Evolutionary conservation across 2,329 filamentous ascomycete genomes (phyloP).

Genomic region (Bipolaris bicolor): DNA sequence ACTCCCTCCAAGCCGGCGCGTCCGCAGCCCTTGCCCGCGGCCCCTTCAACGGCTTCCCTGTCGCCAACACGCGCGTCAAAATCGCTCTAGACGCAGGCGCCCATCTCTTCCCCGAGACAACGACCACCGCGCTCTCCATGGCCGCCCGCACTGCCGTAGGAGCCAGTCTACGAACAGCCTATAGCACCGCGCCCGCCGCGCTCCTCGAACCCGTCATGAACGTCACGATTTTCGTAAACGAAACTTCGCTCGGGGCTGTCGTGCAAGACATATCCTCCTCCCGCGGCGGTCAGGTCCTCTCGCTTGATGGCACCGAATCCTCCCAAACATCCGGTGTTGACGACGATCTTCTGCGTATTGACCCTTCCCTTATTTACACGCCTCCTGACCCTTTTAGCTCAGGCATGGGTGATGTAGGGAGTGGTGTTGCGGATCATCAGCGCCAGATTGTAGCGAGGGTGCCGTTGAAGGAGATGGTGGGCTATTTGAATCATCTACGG

Average conservation of each 20-base stretch:
- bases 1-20: constrained; percentile 75
- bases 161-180: constrained; percentile 68
- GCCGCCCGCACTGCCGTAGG: constrained; percentile 69
- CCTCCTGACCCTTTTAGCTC: constrained; percentile 81
- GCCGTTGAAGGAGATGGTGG: constrained; percentile 94
- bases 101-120: constrained; percentile 72
- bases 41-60: constrained; percentile 77
- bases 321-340: constrained; percentile 12
- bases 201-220: constrained; percentile 95
- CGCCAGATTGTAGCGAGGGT: constrained; percentile 81
- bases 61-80: constrained; percentile 76
- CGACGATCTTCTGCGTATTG: constrained; percentile 58
- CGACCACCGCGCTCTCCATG: constrained; percentile 70
- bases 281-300: constrained; percentile 74
- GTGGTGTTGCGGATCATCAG: constrained; percentile 33
- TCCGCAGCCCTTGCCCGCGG: constrained; percentile 84
- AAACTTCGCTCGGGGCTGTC: constrained; percentile 78
- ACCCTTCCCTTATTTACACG: constrained; percentile 78
- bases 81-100: constrained; percentile 69
- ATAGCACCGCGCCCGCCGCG: constrained; percentile 61
- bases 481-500: constrained; percentile 86
- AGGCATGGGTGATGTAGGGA: constrained; percentile 26
- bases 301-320: constrained; percentile 59
- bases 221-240: constrained; percentile 83
- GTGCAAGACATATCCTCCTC: constrained; percentile 80